Evolutionary conservation across 208 protist species (phyloP).

Genomic region (Trypanosoma scelopori): DNA sequence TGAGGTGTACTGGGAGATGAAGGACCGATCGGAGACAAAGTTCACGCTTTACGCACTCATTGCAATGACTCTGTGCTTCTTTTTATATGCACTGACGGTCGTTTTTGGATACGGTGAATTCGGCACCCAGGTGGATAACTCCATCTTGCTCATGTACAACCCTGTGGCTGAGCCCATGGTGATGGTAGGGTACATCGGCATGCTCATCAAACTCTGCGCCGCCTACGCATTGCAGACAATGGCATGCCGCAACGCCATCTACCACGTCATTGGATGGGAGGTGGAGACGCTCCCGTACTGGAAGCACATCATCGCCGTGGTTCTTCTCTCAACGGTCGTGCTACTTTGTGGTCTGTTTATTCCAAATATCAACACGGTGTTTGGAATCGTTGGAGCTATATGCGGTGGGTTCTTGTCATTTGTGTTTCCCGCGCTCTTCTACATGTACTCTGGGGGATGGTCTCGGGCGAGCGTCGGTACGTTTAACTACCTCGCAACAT

Average conservation of each 20-base stretch:
- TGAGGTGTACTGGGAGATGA: slow-evolving; percentile 59
- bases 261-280: slow-evolving; percentile 52
- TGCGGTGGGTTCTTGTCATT: slow-evolving; percentile 77
- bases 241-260: slow-evolving; percentile 44
- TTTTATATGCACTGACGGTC: slow-evolving; percentile 29
- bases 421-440: slow-evolving; percentile 72
- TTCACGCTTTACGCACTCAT: slow-evolving; percentile 51
- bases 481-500: slow-evolving; percentile 42
- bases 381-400: slow-evolving; percentile 65
- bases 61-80: slow-evolving; percentile 35
- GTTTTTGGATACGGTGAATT: slow-evolving; percentile 44
- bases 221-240: slow-evolving; percentile 29
- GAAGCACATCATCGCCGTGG: slow-evolving; percentile 60
- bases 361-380: slow-evolving; percentile 38
- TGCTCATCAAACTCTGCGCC: slow-evolving; percentile 29
- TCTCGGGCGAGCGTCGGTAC: slow-evolving; percentile 44
- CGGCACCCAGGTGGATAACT: slow-evolving; percentile 20
- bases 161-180: slow-evolving; percentile 29
- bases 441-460: slow-evolving; percentile 72
- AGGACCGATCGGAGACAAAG: slow-evolving; percentile 30
- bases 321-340: slow-evolving; percentile 33
- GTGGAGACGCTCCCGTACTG: slow-evolving; percentile 67
- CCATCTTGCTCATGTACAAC: slow-evolving; percentile 36
- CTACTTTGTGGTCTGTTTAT: slow-evolving; percentile 35
- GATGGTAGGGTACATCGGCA: slow-evolving; percentile 33